Conservation (phyloP, 1,284 basidiomycete genomes). For the Trichosporon ovoides region DNA sequence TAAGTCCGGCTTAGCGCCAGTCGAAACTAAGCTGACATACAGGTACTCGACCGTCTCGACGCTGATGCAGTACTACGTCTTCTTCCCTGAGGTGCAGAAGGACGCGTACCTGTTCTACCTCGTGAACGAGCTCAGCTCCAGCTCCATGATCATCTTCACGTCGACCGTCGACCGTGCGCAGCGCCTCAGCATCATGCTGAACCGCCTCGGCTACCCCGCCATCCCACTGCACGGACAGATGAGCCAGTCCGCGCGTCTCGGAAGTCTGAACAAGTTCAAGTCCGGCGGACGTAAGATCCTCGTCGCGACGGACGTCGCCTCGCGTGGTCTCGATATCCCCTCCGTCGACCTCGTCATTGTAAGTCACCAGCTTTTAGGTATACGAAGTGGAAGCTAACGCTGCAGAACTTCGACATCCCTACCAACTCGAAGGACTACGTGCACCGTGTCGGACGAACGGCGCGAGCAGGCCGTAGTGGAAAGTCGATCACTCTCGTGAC, state of each 20-base stretch:
- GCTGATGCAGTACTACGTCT: constrained; percentile 89
- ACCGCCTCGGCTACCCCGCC: constrained; percentile 87
- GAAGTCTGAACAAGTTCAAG: constrained; percentile 95
- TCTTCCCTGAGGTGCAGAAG: constrained; percentile 88
- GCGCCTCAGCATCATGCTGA: constrained; percentile 80
- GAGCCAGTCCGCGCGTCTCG: constrained; percentile 85
- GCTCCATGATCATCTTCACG: constrained; percentile 94
- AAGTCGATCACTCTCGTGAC: constrained; percentile 95
- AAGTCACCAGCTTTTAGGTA: too few relatives aligned
- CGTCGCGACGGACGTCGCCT: constrained; percentile 97
- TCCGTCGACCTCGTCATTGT: constrained; percentile 88
- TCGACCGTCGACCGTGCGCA: constrained; percentile 92
- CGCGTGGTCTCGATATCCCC: constrained; percentile 92
- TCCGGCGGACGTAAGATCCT: constrained; percentile 82
- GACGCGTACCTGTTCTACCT: constrained; percentile 88
- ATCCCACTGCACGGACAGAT: constrained; percentile 95
- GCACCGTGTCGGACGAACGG: constrained; percentile 94
- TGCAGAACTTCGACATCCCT: constrained; percentile 87
- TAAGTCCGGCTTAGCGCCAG: constrained; percentile 51
- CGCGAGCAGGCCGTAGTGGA: constrained; percentile 89
- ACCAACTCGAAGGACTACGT: constrained; percentile 99
- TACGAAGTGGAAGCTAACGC: background rate
- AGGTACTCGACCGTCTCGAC: constrained; percentile 97
- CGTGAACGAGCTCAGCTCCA: constrained; percentile 80
- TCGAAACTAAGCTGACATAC: background rate